phyloP scores from a whole-genome alignment of 129 eudicot genomes.

The Flaveria brownii region DNA sequence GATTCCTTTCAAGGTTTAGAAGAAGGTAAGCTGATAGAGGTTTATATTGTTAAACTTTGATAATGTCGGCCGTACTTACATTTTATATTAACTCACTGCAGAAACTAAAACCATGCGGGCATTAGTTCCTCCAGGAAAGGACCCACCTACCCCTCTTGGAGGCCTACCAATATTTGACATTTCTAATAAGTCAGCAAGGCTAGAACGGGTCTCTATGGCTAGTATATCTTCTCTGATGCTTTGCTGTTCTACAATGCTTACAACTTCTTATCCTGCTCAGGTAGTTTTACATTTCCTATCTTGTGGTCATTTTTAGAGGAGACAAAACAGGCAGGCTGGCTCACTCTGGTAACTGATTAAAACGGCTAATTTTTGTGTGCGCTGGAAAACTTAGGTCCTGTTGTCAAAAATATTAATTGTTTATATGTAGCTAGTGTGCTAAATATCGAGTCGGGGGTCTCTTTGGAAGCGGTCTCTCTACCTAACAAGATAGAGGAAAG shows the following conservation, averaged over 20 bases:
- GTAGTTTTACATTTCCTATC: slow-evolving; percentile 36
- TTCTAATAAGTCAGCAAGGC: slow-evolving; percentile 45
- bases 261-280: slow-evolving; percentile 69
- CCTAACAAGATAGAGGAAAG: too few relatives aligned
- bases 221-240: slow-evolving; percentile 58
- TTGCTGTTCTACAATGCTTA: slow-evolving; percentile 77
- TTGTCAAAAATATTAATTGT: background rate
- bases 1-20: slow-evolving; percentile 81
- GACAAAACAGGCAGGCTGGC: background rate
- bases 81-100: slow-evolving; percentile 34
- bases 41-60: slow-evolving; percentile 19
- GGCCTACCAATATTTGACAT: slow-evolving; percentile 45
- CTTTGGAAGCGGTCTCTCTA: too few relatives aligned
- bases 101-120: slow-evolving; percentile 51
- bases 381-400: background rate
- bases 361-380: background rate
- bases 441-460: too few relatives aligned
- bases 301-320: background rate
- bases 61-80: slow-evolving; percentile 18
- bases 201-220: slow-evolving; percentile 51
- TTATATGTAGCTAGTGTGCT: background rate
- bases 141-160: slow-evolving; percentile 74
- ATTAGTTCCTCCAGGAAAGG: slow-evolving; percentile 71
- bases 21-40: slow-evolving; percentile 53
- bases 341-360: background rate